These are phyloP conservation scores for Zanthoxylum bungeanum DNA, from an alignment of 345 rosid species.

Conservation along the genomic window DNA sequence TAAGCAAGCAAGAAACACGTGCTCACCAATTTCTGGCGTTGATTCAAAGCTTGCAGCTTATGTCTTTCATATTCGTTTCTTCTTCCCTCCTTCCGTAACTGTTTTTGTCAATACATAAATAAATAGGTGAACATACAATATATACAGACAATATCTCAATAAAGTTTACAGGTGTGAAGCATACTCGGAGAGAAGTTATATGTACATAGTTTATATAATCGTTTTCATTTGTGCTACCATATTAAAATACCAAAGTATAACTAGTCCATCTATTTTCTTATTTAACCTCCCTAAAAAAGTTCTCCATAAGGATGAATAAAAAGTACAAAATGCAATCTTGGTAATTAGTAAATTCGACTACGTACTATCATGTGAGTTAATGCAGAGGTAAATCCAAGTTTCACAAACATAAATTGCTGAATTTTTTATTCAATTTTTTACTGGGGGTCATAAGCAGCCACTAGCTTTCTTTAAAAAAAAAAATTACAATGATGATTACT, in stretches of 20 bases:
- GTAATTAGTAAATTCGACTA: background rate
- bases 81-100: constrained; percentile 95
- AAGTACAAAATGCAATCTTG: background rate
- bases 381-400: background rate
- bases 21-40: constrained; percentile 93
- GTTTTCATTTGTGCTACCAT: background rate
- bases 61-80: constrained; percentile 98
- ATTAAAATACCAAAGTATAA: background rate
- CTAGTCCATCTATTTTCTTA: background rate
- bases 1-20: background rate
- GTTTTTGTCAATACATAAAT: constrained; percentile 14
- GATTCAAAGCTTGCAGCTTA: constrained; percentile 90
- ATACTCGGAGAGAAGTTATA: background rate
- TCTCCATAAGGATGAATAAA: background rate
- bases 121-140: background rate
- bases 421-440: background rate
- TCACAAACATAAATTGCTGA: background rate
- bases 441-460: background rate
- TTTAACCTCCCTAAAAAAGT: background rate
- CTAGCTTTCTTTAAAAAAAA: background rate
- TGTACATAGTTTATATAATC: background rate
- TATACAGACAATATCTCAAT: background rate
- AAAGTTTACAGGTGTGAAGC: background rate
- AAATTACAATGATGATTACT: background rate
- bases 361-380: background rate